phyloP scores from a whole-genome alignment of 495 filamentous ascomycete species.

The Parmelia sp. region DNA sequence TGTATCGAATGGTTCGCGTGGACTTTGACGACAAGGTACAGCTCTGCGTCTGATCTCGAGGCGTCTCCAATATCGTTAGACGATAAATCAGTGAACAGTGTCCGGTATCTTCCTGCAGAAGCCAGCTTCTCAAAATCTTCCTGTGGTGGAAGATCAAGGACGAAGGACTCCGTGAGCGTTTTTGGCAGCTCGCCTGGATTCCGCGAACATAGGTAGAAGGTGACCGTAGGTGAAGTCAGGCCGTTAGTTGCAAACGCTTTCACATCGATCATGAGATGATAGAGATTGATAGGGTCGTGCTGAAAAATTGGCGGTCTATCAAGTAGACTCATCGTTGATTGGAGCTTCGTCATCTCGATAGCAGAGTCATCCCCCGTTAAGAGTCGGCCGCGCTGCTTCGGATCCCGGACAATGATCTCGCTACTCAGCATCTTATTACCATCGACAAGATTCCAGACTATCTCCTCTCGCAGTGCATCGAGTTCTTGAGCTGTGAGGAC shows the following conservation, averaged over 20 bases:
- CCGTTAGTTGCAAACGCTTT: conserved; percentile 69
- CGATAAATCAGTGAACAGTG: conserved; percentile 79
- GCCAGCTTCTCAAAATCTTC: conserved; percentile 53
- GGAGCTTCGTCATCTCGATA: conserved; percentile 81
- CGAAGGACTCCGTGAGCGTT: conserved; percentile 74
- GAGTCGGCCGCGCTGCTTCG: conserved; percentile 71
- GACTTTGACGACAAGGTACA: conserved; percentile 82
- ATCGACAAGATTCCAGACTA: conserved; percentile 88
- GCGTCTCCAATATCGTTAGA: conserved; percentile 77
- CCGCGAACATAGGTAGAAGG: conserved; percentile 73
- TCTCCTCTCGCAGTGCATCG: conserved; percentile 64
- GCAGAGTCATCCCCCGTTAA: conserved; percentile 89
- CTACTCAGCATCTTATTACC: conserved; percentile 89
- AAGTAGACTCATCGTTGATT: conserved; percentile 92
- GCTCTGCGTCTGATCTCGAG: conserved; percentile 53
- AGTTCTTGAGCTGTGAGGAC: conserved; percentile 85
- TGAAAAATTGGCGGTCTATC: conserved; percentile 63
- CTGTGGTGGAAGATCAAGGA: conserved; percentile 67
- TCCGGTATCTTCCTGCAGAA: conserved; percentile 60
- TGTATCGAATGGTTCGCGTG: conserved; percentile 52
- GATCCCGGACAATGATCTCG: conserved; percentile 90
- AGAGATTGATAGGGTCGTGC: conserved; percentile 63
- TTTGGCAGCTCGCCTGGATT: conserved; percentile 51
- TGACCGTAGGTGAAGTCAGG: conserved; percentile 64
- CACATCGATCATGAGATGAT: conserved; percentile 82